These are phyloP conservation scores for Aurinia saxatilis DNA, from an alignment of 345 rosid species.

Conservation along the genomic window DNA sequence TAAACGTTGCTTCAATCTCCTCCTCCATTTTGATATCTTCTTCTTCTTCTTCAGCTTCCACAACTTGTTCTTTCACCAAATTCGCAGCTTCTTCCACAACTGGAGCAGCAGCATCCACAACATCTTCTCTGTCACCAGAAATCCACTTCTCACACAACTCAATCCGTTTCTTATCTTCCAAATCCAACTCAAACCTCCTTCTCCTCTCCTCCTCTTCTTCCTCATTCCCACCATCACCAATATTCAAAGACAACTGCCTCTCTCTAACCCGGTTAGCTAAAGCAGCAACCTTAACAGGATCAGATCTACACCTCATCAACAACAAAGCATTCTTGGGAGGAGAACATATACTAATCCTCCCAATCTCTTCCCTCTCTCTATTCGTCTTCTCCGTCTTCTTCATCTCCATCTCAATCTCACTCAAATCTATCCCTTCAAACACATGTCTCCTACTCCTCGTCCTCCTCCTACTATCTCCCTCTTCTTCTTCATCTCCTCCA, in stretches of 20 bases:
- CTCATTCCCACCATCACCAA: conserved; percentile 3
- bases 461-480: conserved; percentile 43
- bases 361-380: conserved; percentile 43
- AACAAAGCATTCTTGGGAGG: conserved; percentile 90
- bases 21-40: conserved; percentile 18
- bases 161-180: conserved; percentile 30
- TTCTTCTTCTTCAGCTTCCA: background rate
- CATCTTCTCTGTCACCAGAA: conserved; percentile 19
- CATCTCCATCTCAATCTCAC: conserved; percentile 30
- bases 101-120: too few species aligned
- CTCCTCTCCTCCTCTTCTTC: conserved; percentile 8
- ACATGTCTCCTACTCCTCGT: conserved; percentile 41
- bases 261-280: conserved; percentile 70
- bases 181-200: conserved; percentile 26
- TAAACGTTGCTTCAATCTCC: conserved; percentile 19
- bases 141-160: conserved; percentile 28
- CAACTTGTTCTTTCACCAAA: too few species aligned
- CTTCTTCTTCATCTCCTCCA: conserved; percentile 40
- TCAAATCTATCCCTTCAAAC: conserved; percentile 58
- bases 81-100: background rate
- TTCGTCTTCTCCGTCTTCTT: too few species aligned
- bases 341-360: conserved; percentile 46
- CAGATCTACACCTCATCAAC: conserved; percentile 93
- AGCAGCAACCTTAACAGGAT: conserved; percentile 89
- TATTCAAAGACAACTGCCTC: conserved; percentile 35